Evolutionary conservation across 2,329 filamentous ascomycete genomes (phyloP), one percentile per base, ranked within the genome.

Genomic region (Orbilia oligospora): DNA sequence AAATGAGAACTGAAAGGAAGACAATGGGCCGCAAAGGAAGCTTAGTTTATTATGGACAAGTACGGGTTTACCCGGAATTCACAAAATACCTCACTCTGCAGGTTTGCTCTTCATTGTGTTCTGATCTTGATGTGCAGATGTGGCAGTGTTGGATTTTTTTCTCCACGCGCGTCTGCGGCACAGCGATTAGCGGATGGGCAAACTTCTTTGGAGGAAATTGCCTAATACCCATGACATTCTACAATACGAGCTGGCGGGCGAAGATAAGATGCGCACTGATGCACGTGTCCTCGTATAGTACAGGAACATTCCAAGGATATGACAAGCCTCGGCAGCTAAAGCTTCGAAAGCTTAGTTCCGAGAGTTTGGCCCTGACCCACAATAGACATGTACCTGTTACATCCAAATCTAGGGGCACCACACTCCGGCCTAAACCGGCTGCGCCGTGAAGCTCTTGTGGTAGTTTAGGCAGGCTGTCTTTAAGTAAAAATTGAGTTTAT

Each of bases 91-190:
- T 30, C 27, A 30, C 27, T 30, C 27, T 3, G 27, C 27, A 30
- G 27, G 6, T 30, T 30, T 30, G n/a, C 27, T 30, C 6, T 30
- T 30, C 27, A 30, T 30, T 30, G 6, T 30, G 44, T 46, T 46
- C 14, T 16, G 18, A 46, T 3, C 5, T 46, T 46, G n/a, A 51
- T 24, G n/a, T 24, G n/a, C 2, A 3, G 2, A 12, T 27, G 48
- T 51, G 27, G 48, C 18, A 30, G 48, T 51, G 48, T 48, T 18
- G 20, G 24, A 27, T 51, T 51, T 51, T 51, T 51, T 51, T 51
- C 24, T 20, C 27, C 27, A 18, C 24, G 48, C 22, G 48, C 48
- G 48, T 24, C 48, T 24, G 14, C 48, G 48, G 48, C 48, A 24
- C 48, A 27, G 48, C 20, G 20, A 51, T 51, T 51, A 51, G 48